phyloP scores from a whole-genome alignment of 2,329 filamentous ascomycete genomes.

The Paraphoma sp. region DNA sequence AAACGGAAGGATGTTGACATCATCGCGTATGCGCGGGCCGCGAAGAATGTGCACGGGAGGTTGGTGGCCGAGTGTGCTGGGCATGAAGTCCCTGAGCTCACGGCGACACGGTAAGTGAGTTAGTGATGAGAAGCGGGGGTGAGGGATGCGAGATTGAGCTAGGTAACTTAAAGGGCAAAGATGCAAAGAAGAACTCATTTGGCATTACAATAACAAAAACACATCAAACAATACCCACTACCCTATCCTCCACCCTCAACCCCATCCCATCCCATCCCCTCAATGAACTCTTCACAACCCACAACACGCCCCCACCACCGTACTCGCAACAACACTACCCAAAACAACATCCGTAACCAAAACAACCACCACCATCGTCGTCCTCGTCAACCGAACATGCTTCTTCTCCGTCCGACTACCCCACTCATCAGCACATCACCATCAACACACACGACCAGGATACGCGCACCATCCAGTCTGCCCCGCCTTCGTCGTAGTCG shows the following conservation, averaged over 20 bases:
- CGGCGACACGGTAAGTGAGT: slow-evolving; percentile 16
- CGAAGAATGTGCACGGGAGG: slow-evolving; percentile 56
- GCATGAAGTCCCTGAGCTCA: slow-evolving; percentile 17
- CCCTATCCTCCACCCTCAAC: no score
- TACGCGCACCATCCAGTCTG: slow-evolving; percentile 24
- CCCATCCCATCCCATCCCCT: no score
- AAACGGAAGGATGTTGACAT: slow-evolving; percentile 60
- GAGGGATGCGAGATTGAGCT: no score
- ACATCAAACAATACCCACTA: no score
- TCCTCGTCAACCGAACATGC: neutral
- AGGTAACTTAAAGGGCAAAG: no score
- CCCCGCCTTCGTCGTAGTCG: neutral
- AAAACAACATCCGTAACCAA: slow-evolving; percentile 7
- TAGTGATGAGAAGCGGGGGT: no score
- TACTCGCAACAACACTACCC: neutral
- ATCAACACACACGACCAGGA: slow-evolving; percentile 16
- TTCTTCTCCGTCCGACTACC: neutral
- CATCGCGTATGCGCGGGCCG: slow-evolving; percentile 59
- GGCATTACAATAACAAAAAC: no score
- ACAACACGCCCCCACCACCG: neutral
- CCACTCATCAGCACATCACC: neutral
- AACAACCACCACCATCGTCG: slow-evolving; percentile 1
- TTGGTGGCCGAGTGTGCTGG: slow-evolving; percentile 43
- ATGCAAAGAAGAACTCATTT: no score
- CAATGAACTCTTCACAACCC: neutral